phyloP scores from a whole-genome alignment of 306 rosid species.

The cucumber (Cucumis sativus) region DNA sequence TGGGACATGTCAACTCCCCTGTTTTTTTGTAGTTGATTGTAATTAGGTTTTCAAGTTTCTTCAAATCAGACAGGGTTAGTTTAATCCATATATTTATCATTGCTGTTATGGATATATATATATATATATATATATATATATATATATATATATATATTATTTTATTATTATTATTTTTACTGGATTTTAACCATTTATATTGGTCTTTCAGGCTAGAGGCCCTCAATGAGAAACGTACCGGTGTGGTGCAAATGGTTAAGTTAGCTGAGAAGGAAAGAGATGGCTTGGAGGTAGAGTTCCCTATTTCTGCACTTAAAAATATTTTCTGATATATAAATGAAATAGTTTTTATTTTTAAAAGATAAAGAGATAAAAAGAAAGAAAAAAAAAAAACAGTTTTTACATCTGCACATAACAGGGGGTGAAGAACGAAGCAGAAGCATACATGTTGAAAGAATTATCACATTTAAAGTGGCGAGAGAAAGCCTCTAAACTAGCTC shows the following conservation, averaged over 20 bases:
- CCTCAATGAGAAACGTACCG: constrained; percentile 75
- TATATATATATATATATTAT: too few relatives aligned
- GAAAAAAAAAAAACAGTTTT: not conserved
- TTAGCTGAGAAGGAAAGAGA: constrained; percentile 96
- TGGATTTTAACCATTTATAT: not conserved
- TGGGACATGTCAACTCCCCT: too few relatives aligned
- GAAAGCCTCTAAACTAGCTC: constrained; percentile 73
- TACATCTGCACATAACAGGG: constrained; percentile 34
- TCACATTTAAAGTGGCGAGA: constrained; percentile 87
- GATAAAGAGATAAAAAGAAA: too few relatives aligned
- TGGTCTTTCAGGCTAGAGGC: constrained; percentile 60
- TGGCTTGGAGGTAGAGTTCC: constrained; percentile 60
- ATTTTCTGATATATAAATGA: not conserved
- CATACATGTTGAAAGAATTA: constrained; percentile 83
- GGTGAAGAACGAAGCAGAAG: constrained; percentile 91
- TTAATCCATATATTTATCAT: too few relatives aligned
- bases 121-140: too few relatives aligned
- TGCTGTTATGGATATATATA: too few relatives aligned
- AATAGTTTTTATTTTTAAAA: not conserved
- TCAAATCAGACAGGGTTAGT: too few relatives aligned
- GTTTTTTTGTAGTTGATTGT: too few relatives aligned
- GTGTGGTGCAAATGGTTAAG: constrained; percentile 97
- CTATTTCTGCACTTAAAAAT: constrained; percentile 3
- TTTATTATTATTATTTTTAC: not conserved
- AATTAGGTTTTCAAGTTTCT: too few relatives aligned